Percentiles rank a stretch among this genome's conserved stretches.
phyloP scores from a whole-genome alignment of 1,284 basidiomycete species.

The Cutaneotrichosporon sp. region DNA sequence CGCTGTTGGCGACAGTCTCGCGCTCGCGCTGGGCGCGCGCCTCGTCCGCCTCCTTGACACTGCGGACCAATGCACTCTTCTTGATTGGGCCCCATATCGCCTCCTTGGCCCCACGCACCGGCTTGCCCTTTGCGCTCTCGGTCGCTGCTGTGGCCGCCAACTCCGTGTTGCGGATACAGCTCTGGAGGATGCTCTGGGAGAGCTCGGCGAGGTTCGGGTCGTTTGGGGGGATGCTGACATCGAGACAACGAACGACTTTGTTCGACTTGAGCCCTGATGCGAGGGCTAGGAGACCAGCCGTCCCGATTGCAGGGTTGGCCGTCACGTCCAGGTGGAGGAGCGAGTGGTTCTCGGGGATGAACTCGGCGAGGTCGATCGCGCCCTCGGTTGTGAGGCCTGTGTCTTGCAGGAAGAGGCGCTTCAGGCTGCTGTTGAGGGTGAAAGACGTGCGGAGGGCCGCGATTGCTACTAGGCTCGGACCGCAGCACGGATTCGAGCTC shows the following conservation, averaged over 20 bases:
- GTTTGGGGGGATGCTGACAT: slow-evolving; percentile 85
- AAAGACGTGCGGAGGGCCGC: slow-evolving; percentile 87
- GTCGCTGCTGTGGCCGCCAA: slow-evolving; percentile 46
- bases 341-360: slow-evolving; percentile 83
- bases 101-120: slow-evolving; percentile 32
- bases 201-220: slow-evolving; percentile 77
- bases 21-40: slow-evolving; percentile 44
- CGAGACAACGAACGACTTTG: slow-evolving; percentile 81
- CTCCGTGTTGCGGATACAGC: slow-evolving; percentile 88
- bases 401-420: slow-evolving; percentile 84
- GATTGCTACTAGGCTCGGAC: slow-evolving; percentile 80
- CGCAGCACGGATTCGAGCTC: slow-evolving; percentile 88
- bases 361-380: slow-evolving; percentile 93
- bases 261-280: slow-evolving; percentile 80
- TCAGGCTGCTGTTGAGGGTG: slow-evolving; percentile 86
- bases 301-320: slow-evolving; percentile 68
- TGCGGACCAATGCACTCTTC: slow-evolving; percentile 53
- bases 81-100: slow-evolving; percentile 56
- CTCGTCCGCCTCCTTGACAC: slow-evolving; percentile 52
- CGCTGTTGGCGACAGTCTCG: slow-evolving; percentile 37
- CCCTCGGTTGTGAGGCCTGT: slow-evolving; percentile 79
- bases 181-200: slow-evolving; percentile 56
- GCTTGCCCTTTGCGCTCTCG: slow-evolving; percentile 15
- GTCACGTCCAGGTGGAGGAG: slow-evolving; percentile 87
- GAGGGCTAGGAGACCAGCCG: slow-evolving; percentile 90